These are phyloP conservation scores for Ballota nigra DNA, from an alignment of 257 asterid species.

Conservation along the genomic window DNA sequence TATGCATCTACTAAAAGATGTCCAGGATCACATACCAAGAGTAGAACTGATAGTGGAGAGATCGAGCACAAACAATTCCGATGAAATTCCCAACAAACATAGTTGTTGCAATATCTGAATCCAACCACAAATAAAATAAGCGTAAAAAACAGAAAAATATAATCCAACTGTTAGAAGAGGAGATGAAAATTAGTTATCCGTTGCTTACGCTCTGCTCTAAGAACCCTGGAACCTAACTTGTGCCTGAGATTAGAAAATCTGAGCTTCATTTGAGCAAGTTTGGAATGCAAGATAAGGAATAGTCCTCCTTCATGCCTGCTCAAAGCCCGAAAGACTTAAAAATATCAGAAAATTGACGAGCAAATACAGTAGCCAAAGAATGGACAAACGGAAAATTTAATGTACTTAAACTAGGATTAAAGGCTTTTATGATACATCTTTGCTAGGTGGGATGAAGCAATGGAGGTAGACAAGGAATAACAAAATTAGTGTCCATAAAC, in stretches of 20 bases:
- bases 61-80: conserved; percentile 86
- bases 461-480: conserved; percentile 7
- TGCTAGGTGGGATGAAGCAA: not conserved
- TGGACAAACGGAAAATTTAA: not conserved
- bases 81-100: conserved; percentile 89
- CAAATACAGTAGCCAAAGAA: not conserved
- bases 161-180: not conserved
- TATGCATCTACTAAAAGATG: not conserved
- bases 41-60: conserved; percentile 93
- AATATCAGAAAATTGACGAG: not conserved
- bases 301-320: conserved; percentile 89
- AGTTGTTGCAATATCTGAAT: conserved; percentile 70
- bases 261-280: conserved; percentile 39
- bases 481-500: not conserved
- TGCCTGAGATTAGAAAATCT: conserved; percentile 21
- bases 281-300: conserved; percentile 45
- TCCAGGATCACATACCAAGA: conserved; percentile 56
- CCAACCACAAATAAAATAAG: conserved; percentile 4
- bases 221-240: conserved; percentile 32
- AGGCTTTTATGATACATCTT: conserved; percentile 1
- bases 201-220: conserved; percentile 70
- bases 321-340: conserved; percentile 10
- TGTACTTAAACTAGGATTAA: not conserved
- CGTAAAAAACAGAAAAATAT: not conserved
- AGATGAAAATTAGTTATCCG: not conserved